Evolutionary conservation across 164 flowering plant genomes (phyloP).

Genomic region (Buxus sempervirens): DNA sequence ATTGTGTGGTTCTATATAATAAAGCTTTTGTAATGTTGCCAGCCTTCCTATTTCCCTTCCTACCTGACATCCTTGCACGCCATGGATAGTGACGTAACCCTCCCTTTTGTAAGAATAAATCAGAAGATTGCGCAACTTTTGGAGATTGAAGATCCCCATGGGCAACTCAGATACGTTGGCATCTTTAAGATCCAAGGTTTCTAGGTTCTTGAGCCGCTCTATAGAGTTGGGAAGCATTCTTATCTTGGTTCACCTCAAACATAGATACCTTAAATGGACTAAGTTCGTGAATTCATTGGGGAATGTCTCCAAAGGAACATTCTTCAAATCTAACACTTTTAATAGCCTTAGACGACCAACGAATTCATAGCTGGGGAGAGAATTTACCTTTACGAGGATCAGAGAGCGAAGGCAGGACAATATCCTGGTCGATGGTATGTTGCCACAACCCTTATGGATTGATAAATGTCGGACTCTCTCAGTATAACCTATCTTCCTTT

Average conservation of each 20-base stretch:
- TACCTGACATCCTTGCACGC: background rate
- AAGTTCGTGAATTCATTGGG: background rate
- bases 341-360: background rate
- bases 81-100: too few species aligned
- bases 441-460: background rate
- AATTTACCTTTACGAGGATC: background rate
- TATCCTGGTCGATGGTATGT: background rate
- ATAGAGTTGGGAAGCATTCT: background rate
- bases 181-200: background rate
- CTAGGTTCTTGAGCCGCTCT: background rate
- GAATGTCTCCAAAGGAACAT: background rate
- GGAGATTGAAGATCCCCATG: conserved; percentile 4
- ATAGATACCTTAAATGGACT: background rate
- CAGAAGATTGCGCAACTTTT: conserved; percentile 5
- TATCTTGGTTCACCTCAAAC: background rate
- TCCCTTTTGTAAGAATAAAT: background rate
- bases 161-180: conserved; percentile 4
- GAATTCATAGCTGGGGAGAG: background rate
- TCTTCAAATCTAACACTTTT: background rate
- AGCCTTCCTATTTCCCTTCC: background rate
- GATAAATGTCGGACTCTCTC: background rate
- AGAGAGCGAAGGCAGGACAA: background rate
- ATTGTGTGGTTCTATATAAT: conserved; percentile 4
- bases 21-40: conserved; percentile 2
- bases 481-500: background rate